Evolutionary conservation across 495 filamentous ascomycete genomes (phyloP).

Genomic region (Penicillium silybi): DNA sequence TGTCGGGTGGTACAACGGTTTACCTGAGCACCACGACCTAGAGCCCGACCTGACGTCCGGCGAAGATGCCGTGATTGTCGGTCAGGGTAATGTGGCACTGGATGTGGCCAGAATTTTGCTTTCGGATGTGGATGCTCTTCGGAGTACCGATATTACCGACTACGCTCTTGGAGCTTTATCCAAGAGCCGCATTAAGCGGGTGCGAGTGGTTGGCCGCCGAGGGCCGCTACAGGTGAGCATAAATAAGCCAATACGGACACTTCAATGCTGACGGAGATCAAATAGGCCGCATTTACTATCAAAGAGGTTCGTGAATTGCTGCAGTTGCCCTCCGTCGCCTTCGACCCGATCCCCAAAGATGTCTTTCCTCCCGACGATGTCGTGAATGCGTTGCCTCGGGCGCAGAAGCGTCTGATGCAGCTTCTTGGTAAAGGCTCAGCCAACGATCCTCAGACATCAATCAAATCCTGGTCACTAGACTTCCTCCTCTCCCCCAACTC

Average conservation of each 20-base stretch:
- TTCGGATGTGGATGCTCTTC: constrained; percentile 62
- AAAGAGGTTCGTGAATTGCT: constrained; percentile 88
- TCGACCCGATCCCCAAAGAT: constrained; percentile 61
- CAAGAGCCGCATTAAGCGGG: constrained; percentile 70
- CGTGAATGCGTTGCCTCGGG: constrained; percentile 61
- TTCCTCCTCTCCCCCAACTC: constrained; percentile 73
- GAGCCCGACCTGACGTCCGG: constrained; percentile 70
- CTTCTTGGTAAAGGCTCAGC: constrained; percentile 70
- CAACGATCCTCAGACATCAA: constrained; percentile 38
- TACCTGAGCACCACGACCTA: constrained; percentile 77
- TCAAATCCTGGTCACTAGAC: constrained; percentile 76
- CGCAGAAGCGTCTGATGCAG: constrained; percentile 72
- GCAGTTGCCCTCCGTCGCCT: constrained; percentile 67
- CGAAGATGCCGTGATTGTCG: constrained; percentile 84
- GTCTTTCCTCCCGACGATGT: constrained; percentile 58
- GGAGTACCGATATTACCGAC: constrained; percentile 83
- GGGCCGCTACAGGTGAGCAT: constrained; percentile 73
- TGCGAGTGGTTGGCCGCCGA: constrained; percentile 80
- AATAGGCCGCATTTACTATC: constrained; percentile 83
- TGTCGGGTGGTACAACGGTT: constrained; percentile 97
- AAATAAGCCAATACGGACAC: neutral
- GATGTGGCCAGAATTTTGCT: constrained; percentile 90
- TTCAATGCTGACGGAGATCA: neutral
- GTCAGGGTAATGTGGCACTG: constrained; percentile 92
- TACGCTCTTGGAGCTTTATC: constrained; percentile 71